These are phyloP conservation scores for Ailanthus altissimus DNA, from an alignment of 345 rosid genomes.

Conservation along the genomic window DNA sequence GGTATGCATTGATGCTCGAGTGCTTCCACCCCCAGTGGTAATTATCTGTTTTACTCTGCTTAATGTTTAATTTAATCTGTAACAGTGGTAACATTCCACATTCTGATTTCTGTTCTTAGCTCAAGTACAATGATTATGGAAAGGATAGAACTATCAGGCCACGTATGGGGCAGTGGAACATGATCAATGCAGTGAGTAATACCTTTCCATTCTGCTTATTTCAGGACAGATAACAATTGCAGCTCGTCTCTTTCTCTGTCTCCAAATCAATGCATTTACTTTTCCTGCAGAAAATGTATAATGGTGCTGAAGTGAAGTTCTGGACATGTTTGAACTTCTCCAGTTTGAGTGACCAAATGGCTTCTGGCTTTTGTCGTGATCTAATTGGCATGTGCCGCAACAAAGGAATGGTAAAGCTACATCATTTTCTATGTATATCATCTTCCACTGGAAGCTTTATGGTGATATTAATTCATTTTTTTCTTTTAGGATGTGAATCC, in stretches of 20 bases:
- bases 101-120: conserved; percentile 38
- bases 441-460: not conserved
- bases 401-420: conserved; percentile 66
- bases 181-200: conserved; percentile 60
- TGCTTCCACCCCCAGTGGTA: conserved; percentile 70
- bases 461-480: not conserved
- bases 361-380: conserved; percentile 43
- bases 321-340: conserved; percentile 77
- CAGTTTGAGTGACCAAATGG: conserved; percentile 14
- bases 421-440: not conserved
- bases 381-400: conserved; percentile 56
- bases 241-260: not conserved
- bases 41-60: not conserved
- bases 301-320: conserved; percentile 54
- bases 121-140: conserved; percentile 63
- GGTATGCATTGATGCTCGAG: conserved; percentile 54
- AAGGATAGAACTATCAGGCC: conserved; percentile 50
- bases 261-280: not conserved
- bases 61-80: not conserved
- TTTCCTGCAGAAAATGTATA: conserved; percentile 64
- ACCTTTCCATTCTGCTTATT: not conserved
- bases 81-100: not conserved
- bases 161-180: conserved; percentile 66
- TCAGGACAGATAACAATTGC: not conserved
- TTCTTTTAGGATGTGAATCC: conserved; percentile 43